Percentiles rank a stretch among this genome's conserved stretches.
Conservation (phyloP, 352 stramenopile genomes). For the Achlya hypogyna region DNA sequence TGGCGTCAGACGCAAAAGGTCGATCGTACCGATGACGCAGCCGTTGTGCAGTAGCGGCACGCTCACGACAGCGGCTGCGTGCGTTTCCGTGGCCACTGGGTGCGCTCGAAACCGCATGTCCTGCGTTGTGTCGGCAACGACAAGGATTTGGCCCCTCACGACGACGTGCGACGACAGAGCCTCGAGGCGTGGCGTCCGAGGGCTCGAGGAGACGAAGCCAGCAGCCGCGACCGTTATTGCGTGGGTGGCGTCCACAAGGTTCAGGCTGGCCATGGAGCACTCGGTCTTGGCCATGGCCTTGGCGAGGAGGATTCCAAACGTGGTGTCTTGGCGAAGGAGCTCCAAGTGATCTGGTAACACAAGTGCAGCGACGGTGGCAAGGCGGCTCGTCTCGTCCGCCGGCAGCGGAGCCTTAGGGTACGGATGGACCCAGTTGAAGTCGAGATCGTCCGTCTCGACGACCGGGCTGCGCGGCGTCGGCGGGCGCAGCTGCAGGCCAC, state of each 20-base stretch:
- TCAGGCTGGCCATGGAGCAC: constrained; percentile 42
- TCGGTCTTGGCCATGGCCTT: constrained; percentile 1
- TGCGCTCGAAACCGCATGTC: constrained; percentile 60
- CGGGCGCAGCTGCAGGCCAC: neutral
- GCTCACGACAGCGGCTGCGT: constrained; percentile 49
- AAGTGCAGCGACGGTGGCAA: constrained; percentile 37
- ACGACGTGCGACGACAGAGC: constrained; percentile 48
- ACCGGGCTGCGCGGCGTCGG: neutral
- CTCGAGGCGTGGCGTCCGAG: constrained; percentile 32
- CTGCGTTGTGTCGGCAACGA: constrained; percentile 47
- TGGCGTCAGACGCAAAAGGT: neutral
- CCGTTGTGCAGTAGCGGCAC: constrained; percentile 34
- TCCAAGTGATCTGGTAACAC: constrained; percentile 45
- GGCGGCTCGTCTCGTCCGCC: constrained; percentile 31
- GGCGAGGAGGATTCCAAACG: neutral
- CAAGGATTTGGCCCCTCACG: constrained; percentile 40
- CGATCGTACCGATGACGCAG: constrained; percentile 14
- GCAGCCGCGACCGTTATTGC: constrained; percentile 55
- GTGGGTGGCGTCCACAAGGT: constrained; percentile 42
- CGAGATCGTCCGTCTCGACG: constrained; percentile 29
- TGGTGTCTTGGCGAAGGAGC: neutral
- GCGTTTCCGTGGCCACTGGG: constrained; percentile 47
- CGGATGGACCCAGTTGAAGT: constrained; percentile 72
- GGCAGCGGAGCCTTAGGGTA: constrained; percentile 62
- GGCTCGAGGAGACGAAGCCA: constrained; percentile 23